Evolutionary conservation across 1,284 basidiomycete species (phyloP), one percentile per base, ranked within the genome.

Genomic region (Trametes pubescens): DNA sequence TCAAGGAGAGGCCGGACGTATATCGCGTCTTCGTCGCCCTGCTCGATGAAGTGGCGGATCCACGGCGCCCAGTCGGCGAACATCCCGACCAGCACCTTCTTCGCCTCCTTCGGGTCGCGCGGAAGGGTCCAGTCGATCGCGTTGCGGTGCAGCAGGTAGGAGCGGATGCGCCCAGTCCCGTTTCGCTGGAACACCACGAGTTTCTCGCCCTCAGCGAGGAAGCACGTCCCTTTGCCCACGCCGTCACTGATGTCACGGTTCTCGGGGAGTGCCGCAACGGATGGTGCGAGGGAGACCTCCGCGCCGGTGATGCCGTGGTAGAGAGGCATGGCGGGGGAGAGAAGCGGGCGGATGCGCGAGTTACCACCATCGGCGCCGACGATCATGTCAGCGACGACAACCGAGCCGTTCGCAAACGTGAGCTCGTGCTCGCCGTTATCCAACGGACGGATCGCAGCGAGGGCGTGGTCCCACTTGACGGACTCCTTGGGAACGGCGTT

Each of bases 281-380:
- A 11, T 46, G n/a, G 21, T 7, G 40, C 16, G 40, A 63, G 26
- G 22, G 55, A 63, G 37, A 66, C 34, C 51, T 66, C 65, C 1
- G 51, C 54, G 24, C 65, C 61, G 2, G 44, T 57, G 37, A 66
- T 18, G 2, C 61, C 65, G 48, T 51, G 40, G 47, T 53, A 66
- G 44, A 51, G 34, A 10, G 58, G 58, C 2, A 29, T 26, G 9
- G 54, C 54, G 10, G 47, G 1, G 4, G 65, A 66, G 32, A 66
- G 47, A 32, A 81, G 69, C 3, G 72, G 70, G 38, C 81, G 78
- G 14, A 81, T 74, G 51, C 72, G 73, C 21, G 81, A 82, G 76
- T 79, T 80, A 8, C 81, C 74, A 11, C 83, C 82, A 55, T 84
- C 83, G 14, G 83, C 82, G 21, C 82, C 83, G 24, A 84, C 71